Conservation (phyloP, 306 rosid species). For the Prunus armeniaca region DNA sequence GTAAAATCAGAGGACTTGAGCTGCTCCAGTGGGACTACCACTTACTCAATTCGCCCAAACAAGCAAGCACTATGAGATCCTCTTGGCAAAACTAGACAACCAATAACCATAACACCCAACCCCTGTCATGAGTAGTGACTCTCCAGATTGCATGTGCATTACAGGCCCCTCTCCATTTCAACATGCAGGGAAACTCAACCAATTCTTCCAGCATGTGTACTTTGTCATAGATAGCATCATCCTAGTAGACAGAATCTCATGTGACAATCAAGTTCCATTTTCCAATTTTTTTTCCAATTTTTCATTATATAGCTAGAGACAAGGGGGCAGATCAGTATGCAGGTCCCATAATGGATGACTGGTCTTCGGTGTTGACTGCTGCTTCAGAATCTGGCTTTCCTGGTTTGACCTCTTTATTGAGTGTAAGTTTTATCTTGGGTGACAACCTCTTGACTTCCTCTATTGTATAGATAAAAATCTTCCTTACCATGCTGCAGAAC, state of each 20-base stretch:
- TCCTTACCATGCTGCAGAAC: conserved; percentile 89
- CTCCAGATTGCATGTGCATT: conserved; percentile 24
- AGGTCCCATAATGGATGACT: conserved; percentile 64
- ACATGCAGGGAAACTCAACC: conserved; percentile 16
- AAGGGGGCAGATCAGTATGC: conserved; percentile 45
- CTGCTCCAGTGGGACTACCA: too few relatives aligned
- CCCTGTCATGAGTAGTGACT: conserved; percentile 29
- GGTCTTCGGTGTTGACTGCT: conserved; percentile 68
- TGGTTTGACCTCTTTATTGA: conserved; percentile 50
- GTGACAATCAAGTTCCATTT: conserved; percentile 12
- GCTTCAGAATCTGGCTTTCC: conserved; percentile 59
- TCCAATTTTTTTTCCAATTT: conserved; percentile 11
- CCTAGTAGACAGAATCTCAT: conserved; percentile 15
- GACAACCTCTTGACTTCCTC: conserved; percentile 92
- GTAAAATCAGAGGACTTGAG: too few relatives aligned
- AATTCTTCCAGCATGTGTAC: conserved; percentile 6
- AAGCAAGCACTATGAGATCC: conserved; percentile 41
- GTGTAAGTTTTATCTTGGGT: conserved; percentile 67
- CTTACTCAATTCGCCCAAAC: too few relatives aligned
- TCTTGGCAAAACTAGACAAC: conserved; percentile 32
- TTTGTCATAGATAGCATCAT: background rate
- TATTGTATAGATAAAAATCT: conserved; percentile 83
- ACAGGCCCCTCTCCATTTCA: conserved; percentile 17
- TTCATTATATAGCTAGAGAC: conserved; percentile 26
- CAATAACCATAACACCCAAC: conserved; percentile 39